phyloP scores from a whole-genome alignment of 1,139 yeast genomes.

The Pichia cactophila region DNA sequence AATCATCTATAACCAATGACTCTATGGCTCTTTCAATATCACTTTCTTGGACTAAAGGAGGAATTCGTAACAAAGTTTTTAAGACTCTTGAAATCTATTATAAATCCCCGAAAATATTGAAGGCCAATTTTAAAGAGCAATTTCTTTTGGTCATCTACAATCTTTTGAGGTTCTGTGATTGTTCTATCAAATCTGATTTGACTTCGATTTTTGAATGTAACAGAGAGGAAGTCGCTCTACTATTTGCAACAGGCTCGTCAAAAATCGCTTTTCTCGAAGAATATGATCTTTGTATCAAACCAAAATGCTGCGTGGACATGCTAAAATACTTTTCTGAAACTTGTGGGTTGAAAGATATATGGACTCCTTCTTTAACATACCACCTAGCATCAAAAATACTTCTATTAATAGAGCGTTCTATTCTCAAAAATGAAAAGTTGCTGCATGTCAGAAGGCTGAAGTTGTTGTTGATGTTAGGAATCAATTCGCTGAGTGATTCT shows the following conservation, averaged over 20 bases:
- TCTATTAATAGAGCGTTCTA: slow-evolving; percentile 23
- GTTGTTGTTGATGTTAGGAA: slow-evolving; percentile 31
- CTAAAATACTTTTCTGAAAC: slow-evolving; percentile 10
- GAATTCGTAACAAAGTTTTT: slow-evolving; percentile 12
- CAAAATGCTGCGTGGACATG: slow-evolving; percentile 13
- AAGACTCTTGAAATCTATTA: slow-evolving; percentile 8
- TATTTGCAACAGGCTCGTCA: neutral
- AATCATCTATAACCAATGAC: slow-evolving; percentile 18
- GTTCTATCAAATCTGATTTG: slow-evolving; percentile 11
- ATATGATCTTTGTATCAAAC: slow-evolving; percentile 17
- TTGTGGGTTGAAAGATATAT: slow-evolving; percentile 23
- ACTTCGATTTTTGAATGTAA: neutral
- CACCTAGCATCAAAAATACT: slow-evolving; percentile 35
- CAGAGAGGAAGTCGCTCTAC: neutral
- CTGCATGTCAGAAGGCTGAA: slow-evolving; percentile 35
- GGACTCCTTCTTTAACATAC: slow-evolving; percentile 33
- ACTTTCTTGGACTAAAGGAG: slow-evolving; percentile 19
- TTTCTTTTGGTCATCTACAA: slow-evolving; percentile 29
- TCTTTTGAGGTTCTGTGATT: slow-evolving; percentile 35
- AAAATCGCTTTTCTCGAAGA: slow-evolving; percentile 11
- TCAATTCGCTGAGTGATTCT: slow-evolving; percentile 12
- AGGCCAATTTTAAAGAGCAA: slow-evolving; percentile 24
- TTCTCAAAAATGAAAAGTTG: slow-evolving; percentile 25
- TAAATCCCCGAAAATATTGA: slow-evolving; percentile 5
- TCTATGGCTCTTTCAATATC: slow-evolving; percentile 23